phyloP scores from a whole-genome alignment of 768 basidiomycete species.

The Lactifluus subvellereus region DNA sequence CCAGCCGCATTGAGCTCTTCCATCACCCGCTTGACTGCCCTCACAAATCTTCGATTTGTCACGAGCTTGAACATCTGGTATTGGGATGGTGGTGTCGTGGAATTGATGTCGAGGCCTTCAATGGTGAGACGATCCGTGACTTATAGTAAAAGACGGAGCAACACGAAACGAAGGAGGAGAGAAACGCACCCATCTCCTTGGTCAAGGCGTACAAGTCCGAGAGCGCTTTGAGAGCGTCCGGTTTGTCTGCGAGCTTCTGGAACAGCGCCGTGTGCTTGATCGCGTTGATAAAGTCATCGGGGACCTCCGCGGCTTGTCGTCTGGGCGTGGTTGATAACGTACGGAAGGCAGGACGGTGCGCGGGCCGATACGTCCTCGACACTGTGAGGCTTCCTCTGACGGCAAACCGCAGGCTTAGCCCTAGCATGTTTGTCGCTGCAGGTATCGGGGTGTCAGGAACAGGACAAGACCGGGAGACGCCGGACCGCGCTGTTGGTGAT shows the following conservation, averaged over 20 bases:
- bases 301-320: constrained; percentile 32
- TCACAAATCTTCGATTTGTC: constrained; percentile 47
- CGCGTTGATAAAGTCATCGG: constrained; percentile 34
- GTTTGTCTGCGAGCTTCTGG: constrained; percentile 44
- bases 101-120: constrained; percentile 44
- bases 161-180: neutral
- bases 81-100: constrained; percentile 42
- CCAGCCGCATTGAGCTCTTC: constrained; percentile 54
- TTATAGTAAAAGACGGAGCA: neutral
- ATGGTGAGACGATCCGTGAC: neutral
- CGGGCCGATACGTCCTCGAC: neutral
- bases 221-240: constrained; percentile 46
- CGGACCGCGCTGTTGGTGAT: neutral
- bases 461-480: neutral
- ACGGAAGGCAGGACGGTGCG: neutral
- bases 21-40: constrained; percentile 40
- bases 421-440: neutral
- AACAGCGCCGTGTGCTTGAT: constrained; percentile 43
- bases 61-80: constrained; percentile 52
- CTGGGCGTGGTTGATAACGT: constrained; percentile 31
- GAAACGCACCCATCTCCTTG: constrained; percentile 41
- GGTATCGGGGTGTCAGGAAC: too few species aligned
- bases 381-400: neutral
- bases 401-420: constrained; percentile 4
- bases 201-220: constrained; percentile 41